Percentiles rank a stretch among this genome's conserved stretches.
Conservation (phyloP, 2,329 filamentous ascomycete species). For the Elsinoe perseae region DNA sequence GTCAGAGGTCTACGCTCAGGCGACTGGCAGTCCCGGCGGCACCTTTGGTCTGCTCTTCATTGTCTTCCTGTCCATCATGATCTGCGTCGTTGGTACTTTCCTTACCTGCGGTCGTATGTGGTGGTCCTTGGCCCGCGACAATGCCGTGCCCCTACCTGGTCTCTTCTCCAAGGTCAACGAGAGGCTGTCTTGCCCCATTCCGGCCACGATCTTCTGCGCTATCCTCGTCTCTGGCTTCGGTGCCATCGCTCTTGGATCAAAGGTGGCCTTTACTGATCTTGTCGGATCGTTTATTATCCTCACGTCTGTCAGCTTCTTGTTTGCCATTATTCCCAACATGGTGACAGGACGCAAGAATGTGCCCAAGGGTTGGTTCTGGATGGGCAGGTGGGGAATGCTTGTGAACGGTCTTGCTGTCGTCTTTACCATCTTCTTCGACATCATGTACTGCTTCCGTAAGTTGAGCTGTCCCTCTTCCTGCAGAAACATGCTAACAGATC, state of each 20-base stretch:
- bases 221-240: slow-evolving; percentile 41
- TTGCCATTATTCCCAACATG: slow-evolving; percentile 31
- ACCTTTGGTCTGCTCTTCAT: slow-evolving; percentile 53
- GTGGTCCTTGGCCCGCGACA: slow-evolving; percentile 52
- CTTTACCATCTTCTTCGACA: slow-evolving; percentile 31
- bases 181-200: slow-evolving; percentile 51
- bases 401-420: slow-evolving; percentile 29
- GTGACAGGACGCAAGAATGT: slow-evolving; percentile 28
- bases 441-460: slow-evolving; percentile 38
- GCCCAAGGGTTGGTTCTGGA: slow-evolving; percentile 30
- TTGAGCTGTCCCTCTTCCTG: too few relatives aligned
- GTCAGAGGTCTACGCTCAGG: slow-evolving; percentile 42
- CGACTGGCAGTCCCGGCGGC: slow-evolving; percentile 42
- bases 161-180: slow-evolving; percentile 49
- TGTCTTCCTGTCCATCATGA: slow-evolving; percentile 45
- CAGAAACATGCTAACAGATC: neutral
- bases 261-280: slow-evolving; percentile 31
- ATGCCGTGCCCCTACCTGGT: slow-evolving; percentile 50
- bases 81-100: slow-evolving; percentile 45
- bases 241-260: slow-evolving; percentile 29
- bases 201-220: slow-evolving; percentile 50
- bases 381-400: slow-evolving; percentile 27
- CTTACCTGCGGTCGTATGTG: slow-evolving; percentile 42
- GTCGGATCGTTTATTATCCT: slow-evolving; percentile 33
- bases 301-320: slow-evolving; percentile 29